phyloP scores from a whole-genome alignment of 805 yeast genomes.

The Candida suzukii region DNA sequence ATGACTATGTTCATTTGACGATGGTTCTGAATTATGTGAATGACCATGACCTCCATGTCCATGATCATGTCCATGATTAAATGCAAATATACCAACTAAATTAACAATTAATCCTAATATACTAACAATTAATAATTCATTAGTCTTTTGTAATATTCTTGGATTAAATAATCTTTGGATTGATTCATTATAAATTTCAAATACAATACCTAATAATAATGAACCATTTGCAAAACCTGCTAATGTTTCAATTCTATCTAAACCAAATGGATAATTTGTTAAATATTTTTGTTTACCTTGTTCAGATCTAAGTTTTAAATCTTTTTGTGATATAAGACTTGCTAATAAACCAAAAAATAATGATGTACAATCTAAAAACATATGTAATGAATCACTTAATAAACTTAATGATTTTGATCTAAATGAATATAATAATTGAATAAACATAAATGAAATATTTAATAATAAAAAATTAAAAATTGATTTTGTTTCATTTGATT shows the following conservation, averaged over 20 bases:
- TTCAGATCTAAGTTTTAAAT: conserved; percentile 3
- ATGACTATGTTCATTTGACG: too few species aligned
- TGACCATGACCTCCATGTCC: conserved; percentile 37
- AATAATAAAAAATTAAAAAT: conserved; percentile 81
- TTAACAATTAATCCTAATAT: conserved; percentile 81
- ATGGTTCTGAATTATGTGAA: conserved; percentile 16
- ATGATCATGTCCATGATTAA: conserved; percentile 72
- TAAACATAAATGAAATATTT: conserved; percentile 89
- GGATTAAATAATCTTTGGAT: conserved; percentile 76
- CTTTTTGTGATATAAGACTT: conserved; percentile 38
- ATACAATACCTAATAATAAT: conserved; percentile 77
- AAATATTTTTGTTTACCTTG: background rate
- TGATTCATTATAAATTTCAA: conserved; percentile 84
- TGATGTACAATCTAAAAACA: conserved; percentile 93
- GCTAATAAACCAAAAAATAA: conserved; percentile 86
- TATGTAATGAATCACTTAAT: conserved; percentile 88
- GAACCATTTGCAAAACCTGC: conserved; percentile 97
- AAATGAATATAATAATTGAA: conserved; percentile 87
- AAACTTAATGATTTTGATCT: conserved; percentile 88
- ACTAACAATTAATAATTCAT: conserved; percentile 81
- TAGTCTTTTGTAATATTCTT: conserved; percentile 67
- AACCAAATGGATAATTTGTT: conserved; percentile 67
- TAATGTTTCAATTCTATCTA: conserved; percentile 77
- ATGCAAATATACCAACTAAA: conserved; percentile 88
- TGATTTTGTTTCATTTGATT: conserved; percentile 69